Percentiles rank a stretch among this genome's conserved stretches.
phyloP scores from a whole-genome alignment of 2,329 filamentous ascomycete species.

The Hypomyces rosellus region DNA sequence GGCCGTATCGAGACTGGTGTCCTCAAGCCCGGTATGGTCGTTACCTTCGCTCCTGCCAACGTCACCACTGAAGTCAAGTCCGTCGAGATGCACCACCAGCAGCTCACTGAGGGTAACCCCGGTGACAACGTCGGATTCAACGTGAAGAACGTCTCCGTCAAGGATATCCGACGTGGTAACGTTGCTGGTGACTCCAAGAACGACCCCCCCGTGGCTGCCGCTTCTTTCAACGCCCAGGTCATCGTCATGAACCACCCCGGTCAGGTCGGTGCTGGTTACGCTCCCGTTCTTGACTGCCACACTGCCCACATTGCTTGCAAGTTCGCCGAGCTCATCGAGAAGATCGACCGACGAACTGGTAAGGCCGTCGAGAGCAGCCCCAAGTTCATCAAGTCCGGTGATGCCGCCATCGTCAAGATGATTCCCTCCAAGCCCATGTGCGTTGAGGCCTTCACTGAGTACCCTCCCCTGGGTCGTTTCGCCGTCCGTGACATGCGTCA shows the following conservation, averaged over 20 bases:
- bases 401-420: slow-evolving; percentile 99
- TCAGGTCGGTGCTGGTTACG: slow-evolving; percentile 98
- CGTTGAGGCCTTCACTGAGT: slow-evolving; percentile 99
- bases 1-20: slow-evolving; percentile 99
- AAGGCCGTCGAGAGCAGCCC: slow-evolving; percentile 87
- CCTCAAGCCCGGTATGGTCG: slow-evolving; percentile 88
- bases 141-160: slow-evolving; percentile 99
- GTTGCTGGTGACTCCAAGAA: slow-evolving; percentile 99
- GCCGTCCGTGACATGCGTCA: slow-evolving; percentile 98
- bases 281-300: slow-evolving; percentile 99
- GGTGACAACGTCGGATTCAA: slow-evolving; percentile 99
- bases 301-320: slow-evolving; percentile 99
- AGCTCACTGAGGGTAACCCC: slow-evolving; percentile 88
- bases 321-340: slow-evolving; percentile 98
- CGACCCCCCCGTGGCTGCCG: slow-evolving; percentile 83
- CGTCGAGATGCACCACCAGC: slow-evolving; percentile 99
- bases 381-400: slow-evolving; percentile 99
- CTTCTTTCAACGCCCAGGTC: slow-evolving; percentile 99
- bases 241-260: slow-evolving; percentile 99
- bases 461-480: slow-evolving; percentile 99
- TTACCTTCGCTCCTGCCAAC: slow-evolving; percentile 96
- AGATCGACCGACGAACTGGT: slow-evolving; percentile 99
- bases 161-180: slow-evolving; percentile 99
- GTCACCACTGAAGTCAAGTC: slow-evolving; percentile 99
- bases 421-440: slow-evolving; percentile 99